These are phyloP conservation scores for Salinomyces thailandicus DNA, from an alignment of 2,329 filamentous ascomycete genomes.

Conservation along the genomic window DNA sequence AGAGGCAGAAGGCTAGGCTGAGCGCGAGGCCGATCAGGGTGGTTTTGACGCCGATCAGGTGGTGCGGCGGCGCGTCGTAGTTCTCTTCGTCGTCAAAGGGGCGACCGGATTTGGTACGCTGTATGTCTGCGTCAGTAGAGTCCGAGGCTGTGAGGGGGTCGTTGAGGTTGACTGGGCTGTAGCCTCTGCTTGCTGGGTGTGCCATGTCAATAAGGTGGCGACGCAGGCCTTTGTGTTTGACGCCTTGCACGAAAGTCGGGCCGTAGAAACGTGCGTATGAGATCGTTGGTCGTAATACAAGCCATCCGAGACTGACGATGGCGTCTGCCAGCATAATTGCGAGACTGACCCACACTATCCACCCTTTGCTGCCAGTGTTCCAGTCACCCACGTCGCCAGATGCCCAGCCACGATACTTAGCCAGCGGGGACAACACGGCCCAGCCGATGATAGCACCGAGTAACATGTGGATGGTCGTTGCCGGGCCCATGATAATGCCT, in stretches of 20 bases:
- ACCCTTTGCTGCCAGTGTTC: slow-evolving; percentile 89
- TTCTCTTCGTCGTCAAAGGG: slow-evolving; percentile 30
- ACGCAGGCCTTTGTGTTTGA: slow-evolving; percentile 21
- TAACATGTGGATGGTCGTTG: slow-evolving; percentile 92
- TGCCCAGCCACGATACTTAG: slow-evolving; percentile 80
- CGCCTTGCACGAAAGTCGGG: slow-evolving; percentile 20
- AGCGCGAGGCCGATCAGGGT: slow-evolving; percentile 65
- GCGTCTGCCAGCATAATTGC: slow-evolving; percentile 96
- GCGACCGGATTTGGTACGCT: not conserved
- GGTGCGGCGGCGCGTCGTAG: slow-evolving; percentile 71
- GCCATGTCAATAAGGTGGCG: slow-evolving; percentile 25
- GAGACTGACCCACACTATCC: slow-evolving; percentile 95
- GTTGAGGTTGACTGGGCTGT: slow-evolving; percentile 27
- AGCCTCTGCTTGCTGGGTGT: slow-evolving; percentile 27
- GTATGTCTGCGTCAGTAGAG: not conserved
- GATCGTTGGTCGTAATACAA: slow-evolving; percentile 55
- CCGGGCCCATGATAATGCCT: slow-evolving; percentile 95
- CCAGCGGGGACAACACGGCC: slow-evolving; percentile 80
- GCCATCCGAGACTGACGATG: slow-evolving; percentile 73
- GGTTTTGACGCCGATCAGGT: slow-evolving; percentile 62
- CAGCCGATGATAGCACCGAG: slow-evolving; percentile 82
- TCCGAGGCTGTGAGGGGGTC: slow-evolving; percentile 2
- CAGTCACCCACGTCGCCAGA: slow-evolving; percentile 78
- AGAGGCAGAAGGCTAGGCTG: slow-evolving; percentile 69
- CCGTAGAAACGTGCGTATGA: slow-evolving; percentile 34